Percentiles rank a stretch among this genome's conserved stretches.
phyloP scores from a whole-genome alignment of 2,329 filamentous ascomycete genomes.

The Neopestalotiopsis sp. region DNA sequence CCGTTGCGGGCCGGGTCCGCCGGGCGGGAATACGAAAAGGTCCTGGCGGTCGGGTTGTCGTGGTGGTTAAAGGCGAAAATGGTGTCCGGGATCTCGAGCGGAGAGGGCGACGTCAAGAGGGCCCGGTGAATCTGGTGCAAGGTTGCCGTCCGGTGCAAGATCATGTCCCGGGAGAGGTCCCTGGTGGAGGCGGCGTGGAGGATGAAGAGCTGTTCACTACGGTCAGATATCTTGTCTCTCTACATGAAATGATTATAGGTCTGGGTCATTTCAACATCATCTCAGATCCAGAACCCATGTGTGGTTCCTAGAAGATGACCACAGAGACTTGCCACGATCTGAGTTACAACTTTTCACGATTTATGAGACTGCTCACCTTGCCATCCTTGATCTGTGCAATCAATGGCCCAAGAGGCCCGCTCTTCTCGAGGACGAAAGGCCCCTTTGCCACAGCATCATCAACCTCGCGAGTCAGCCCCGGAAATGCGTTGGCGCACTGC shows the following conservation, averaged over 20 bases:
- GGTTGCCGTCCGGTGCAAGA: conserved; percentile 53
- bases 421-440: conserved; percentile 44
- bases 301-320: too few species aligned
- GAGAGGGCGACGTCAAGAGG: conserved; percentile 52
- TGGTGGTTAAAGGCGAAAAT: conserved; percentile 58
- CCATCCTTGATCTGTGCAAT: conserved; percentile 48
- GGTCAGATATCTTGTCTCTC: neutral
- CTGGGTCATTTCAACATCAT: too few species aligned
- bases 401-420: conserved; percentile 44
- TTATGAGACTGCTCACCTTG: conserved; percentile 34
- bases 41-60: conserved; percentile 49
- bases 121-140: conserved; percentile 60
- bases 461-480: conserved; percentile 51
- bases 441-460: conserved; percentile 49
- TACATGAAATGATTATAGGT: neutral
- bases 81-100: conserved; percentile 49
- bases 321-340: too few species aligned
- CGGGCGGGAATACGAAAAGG: conserved; percentile 58
- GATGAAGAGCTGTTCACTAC: conserved; percentile 44
- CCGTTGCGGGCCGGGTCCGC: conserved; percentile 40
- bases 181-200: conserved; percentile 44
- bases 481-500: conserved; percentile 51
- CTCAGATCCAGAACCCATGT: too few species aligned
- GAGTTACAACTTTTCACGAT: neutral
- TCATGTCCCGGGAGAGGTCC: conserved; percentile 50